Evolutionary conservation across 352 stramenopile genomes (phyloP), one percentile per base, ranked within the genome.

Genomic region (Pythium vanterpoolii): DNA sequence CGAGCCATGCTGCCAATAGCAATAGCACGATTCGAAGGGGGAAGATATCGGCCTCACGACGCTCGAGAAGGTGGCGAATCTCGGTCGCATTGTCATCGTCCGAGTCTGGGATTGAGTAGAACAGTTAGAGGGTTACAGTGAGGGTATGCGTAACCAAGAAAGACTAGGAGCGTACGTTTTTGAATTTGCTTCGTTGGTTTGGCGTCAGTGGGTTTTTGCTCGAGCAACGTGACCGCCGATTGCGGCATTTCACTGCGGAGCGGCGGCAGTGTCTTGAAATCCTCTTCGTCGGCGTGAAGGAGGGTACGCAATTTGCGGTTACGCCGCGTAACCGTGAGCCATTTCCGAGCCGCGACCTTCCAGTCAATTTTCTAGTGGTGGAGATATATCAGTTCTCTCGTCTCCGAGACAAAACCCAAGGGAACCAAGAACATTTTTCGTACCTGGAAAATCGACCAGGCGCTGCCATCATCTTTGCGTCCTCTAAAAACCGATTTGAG

Each of bases 401-500:
- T n/a, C n/a, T n/a, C n/a, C n/a, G n/a, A n/a, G n/a, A n/a, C n/a
- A n/a, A n/a, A n/a, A n/a, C n/a, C n/a, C n/a, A n/a, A n/a, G n/a
- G n/a, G n/a, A n/a, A n/a, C n/a, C n/a, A n/a, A n/a, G n/a, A n/a
- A n/a, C n/a, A n/a, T n/a, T n/a, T n/a, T n/a, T n/a, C 68, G 67
- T 72, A 89, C 82, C 27, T 69, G 63, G 60, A 85, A 92, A 61
- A 92, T 75, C 10, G 78, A 89, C 82, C 82, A 92, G 13, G 74
- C 70, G 3, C 71, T 67, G 48, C 73, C 72, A 55, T 75, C 72
- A 2, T 75, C 55, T 23, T 75, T 70, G 16, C 69, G 64, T 2
- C 81, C 76, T 26, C 81, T 80, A 4, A 90, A 55, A 34, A 76
- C 75, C 0, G 54, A 75, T 67, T 87, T 87, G 33, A 89, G 55